Conservation (phyloP, 306 rosid species). For the Dryas octopetala region DNA sequence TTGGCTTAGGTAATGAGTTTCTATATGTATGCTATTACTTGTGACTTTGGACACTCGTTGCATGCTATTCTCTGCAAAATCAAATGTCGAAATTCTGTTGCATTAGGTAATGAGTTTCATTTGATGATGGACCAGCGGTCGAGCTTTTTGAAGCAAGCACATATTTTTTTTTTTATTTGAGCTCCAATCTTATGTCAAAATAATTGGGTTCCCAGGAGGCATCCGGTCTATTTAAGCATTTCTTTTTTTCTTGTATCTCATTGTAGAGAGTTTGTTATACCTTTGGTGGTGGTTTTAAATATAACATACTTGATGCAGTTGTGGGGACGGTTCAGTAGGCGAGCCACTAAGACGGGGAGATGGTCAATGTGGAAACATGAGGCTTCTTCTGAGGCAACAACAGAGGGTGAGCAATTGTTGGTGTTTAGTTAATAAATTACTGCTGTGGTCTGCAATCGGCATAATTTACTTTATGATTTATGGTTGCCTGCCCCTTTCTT, state of each 20-base stretch:
- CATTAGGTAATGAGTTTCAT: not conserved
- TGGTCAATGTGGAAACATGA: slow-evolving; percentile 96
- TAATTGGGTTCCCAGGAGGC: not conserved
- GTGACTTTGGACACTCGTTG: not conserved
- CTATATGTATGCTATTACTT: slow-evolving; percentile 9
- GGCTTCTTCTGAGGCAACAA: slow-evolving; percentile 93
- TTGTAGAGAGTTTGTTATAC: slow-evolving; percentile 5
- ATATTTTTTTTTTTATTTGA: not conserved
- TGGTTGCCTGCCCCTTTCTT: slow-evolving; percentile 23
- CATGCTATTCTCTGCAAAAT: not conserved
- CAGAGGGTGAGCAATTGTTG: slow-evolving; percentile 69
- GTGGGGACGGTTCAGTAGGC: slow-evolving; percentile 84
- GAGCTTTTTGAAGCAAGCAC: not conserved
- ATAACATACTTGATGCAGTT: slow-evolving; percentile 48
- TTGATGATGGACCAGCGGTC: not conserved
- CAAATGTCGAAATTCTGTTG: not conserved
- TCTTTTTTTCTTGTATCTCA: not conserved
- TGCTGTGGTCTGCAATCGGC: not conserved
- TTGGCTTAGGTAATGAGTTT: slow-evolving; percentile 74
- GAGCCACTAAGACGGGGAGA: slow-evolving; percentile 92
- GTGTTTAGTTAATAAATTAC: slow-evolving; percentile 7
- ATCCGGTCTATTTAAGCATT: not conserved
- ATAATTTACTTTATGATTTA: slow-evolving; percentile 21
- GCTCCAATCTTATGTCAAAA: not conserved
- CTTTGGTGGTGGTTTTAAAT: slow-evolving; percentile 14